These are phyloP conservation scores for Nicotiana undulata DNA, from an alignment of 257 asterid genomes.

Conservation along the genomic window DNA sequence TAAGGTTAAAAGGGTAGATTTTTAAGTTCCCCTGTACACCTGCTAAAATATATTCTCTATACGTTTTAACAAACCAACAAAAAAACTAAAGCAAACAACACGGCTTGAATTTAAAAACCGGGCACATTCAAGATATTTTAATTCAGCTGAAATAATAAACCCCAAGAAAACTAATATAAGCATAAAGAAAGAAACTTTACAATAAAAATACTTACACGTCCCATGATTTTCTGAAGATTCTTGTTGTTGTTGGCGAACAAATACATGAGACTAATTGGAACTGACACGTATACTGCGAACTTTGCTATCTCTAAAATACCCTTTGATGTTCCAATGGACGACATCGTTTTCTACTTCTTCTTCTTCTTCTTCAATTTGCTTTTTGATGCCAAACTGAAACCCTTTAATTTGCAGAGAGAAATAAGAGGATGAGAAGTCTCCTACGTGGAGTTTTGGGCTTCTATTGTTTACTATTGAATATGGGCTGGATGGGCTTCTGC, in stretches of 20 bases:
- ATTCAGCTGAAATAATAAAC: no score
- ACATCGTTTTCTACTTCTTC: conserved; percentile 30
- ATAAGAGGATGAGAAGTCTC: conserved; percentile 14
- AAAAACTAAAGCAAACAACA: background rate
- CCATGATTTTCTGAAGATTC: conserved; percentile 79
- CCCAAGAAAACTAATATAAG: background rate
- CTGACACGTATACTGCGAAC: conserved; percentile 66
- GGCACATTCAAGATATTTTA: no score
- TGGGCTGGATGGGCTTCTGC: background rate
- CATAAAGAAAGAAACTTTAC: background rate
- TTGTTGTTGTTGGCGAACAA: conserved; percentile 66
- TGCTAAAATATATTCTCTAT: no score
- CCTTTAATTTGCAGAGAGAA: background rate
- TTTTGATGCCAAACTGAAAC: background rate
- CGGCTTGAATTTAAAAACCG: background rate
- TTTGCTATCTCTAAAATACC: conserved; percentile 87
- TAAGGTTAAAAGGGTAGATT: background rate
- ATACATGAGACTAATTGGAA: conserved; percentile 89
- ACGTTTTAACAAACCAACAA: background rate
- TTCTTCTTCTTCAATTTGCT: background rate
- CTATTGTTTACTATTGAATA: background rate
- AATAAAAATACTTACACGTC: conserved; percentile 35
- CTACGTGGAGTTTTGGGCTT: conserved; percentile 12
- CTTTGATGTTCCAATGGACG: conserved; percentile 77
- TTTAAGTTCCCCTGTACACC: background rate